A percentile compares a stretch with the other conserved stretches of the same genome.
Evolutionary conservation across 352 stramenopile genomes (phyloP).

Genomic region (Globisporangium parvum): DNA sequence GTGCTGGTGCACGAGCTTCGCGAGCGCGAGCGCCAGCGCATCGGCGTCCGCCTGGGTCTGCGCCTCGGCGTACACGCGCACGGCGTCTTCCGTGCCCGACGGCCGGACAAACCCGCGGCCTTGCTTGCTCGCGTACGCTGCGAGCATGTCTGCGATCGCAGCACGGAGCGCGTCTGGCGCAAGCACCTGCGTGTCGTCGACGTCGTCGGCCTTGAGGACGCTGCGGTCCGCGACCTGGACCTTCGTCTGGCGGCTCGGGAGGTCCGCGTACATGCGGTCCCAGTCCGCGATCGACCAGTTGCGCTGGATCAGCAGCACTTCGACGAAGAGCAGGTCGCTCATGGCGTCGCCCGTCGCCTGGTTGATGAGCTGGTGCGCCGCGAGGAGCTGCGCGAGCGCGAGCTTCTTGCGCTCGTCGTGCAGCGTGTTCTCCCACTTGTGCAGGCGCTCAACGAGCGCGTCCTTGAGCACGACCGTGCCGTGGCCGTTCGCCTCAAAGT

Average conservation of each 20-base stretch:
- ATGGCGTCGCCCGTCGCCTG: conserved; percentile 97
- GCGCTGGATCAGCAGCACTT: conserved; percentile 91
- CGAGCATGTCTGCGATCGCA: conserved; percentile 43
- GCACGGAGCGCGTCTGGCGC: conserved; percentile 50
- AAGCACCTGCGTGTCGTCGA: conserved; percentile 67
- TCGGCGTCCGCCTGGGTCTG: conserved; percentile 88
- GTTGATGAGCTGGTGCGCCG: conserved; percentile 92
- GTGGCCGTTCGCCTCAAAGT: conserved; percentile 99
- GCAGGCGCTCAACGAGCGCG: conserved; percentile 76
- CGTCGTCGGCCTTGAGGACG: conserved; percentile 51
- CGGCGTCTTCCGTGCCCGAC: conserved; percentile 97
- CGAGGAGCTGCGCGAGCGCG: conserved; percentile 77
- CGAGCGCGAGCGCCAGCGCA: conserved; percentile 82
- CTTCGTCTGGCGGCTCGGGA: conserved; percentile 90
- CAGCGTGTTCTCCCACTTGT: conserved; percentile 70
- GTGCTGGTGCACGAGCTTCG: conserved; percentile 72
- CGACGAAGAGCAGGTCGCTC: conserved; percentile 94
- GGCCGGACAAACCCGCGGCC: conserved; percentile 92
- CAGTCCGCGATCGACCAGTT: conserved; percentile 90
- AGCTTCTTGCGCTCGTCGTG: conserved; percentile 78
- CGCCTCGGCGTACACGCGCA: conserved; percentile 98
- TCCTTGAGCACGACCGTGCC: conserved; percentile 97
- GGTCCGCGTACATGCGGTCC: conserved; percentile 93
- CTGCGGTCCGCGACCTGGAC: conserved; percentile 69
- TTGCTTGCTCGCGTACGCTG: conserved; percentile 48